Percentiles rank a stretch among this genome's conserved stretches.
Conservation (phyloP, 306 rosid genomes). For the Canavalia gladiata region DNA sequence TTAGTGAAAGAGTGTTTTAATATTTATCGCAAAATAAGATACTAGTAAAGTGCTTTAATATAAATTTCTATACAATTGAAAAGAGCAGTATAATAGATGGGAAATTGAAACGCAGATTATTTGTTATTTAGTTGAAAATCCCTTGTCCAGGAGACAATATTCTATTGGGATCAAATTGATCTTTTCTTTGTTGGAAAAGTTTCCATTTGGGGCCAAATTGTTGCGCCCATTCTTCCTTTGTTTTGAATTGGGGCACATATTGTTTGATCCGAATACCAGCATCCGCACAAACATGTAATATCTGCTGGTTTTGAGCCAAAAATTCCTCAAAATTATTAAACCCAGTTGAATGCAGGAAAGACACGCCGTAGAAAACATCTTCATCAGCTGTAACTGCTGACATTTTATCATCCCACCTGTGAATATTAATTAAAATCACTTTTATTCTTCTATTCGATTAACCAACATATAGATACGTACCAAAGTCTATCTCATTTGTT, state of each 20-base stretch:
- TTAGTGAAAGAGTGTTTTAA: no score
- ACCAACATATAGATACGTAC: not conserved
- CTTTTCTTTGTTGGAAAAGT: constrained; percentile 57
- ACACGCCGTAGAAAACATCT: constrained; percentile 66
- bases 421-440: not conserved
- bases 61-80: constrained; percentile 1
- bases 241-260: constrained; percentile 68
- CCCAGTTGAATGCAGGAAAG: constrained; percentile 56
- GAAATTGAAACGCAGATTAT: not conserved
- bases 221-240: constrained; percentile 58
- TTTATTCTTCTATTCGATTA: not conserved
- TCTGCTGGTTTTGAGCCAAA: constrained; percentile 55
- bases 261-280: constrained; percentile 60
- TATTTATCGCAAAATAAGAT: not conserved
- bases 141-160: constrained; percentile 85
- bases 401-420: constrained; percentile 82
- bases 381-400: constrained; percentile 76
- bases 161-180: constrained; percentile 68
- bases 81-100: not conserved
- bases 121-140: constrained; percentile 58
- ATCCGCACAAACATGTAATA: constrained; percentile 59
- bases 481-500: no score
- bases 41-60: not conserved
- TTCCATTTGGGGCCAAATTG: constrained; percentile 83
- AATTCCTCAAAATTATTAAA: constrained; percentile 44